Conservation (phyloP, 208 protist genomes). For the Acanthamoeba royreba region DNA sequence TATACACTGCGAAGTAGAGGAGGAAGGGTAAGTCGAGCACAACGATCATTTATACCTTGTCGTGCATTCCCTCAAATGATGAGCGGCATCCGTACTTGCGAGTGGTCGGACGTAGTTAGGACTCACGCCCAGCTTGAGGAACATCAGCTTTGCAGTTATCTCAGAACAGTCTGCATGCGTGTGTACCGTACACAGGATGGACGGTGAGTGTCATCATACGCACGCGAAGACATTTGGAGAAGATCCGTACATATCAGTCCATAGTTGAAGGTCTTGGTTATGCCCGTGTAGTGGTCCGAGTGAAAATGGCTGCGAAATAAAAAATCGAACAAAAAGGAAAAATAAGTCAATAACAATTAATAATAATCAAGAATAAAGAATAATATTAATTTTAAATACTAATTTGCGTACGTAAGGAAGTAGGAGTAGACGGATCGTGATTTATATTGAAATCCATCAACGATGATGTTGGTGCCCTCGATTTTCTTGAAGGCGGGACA, state of each 20-base stretch:
- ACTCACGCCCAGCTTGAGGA: background rate
- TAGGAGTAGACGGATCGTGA: background rate
- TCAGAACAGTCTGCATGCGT: background rate
- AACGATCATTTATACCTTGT: background rate
- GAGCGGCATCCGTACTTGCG: too few species aligned
- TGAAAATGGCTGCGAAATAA: background rate
- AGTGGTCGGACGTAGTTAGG: too few species aligned
- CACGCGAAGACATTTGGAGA: too few species aligned
- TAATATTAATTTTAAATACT: too few species aligned
- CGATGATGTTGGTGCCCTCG: background rate
- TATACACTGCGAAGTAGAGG: background rate
- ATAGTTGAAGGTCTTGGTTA: background rate
- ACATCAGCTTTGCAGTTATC: background rate
- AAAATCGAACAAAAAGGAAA: background rate
- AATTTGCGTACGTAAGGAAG: constrained; percentile 26
- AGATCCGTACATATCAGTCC: constrained; percentile 3
- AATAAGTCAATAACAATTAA: too few species aligned
- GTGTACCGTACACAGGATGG: too few species aligned
- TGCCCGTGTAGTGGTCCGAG: constrained; percentile 31
- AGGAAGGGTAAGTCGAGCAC: background rate
- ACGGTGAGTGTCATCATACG: too few species aligned
- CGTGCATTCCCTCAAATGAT: too few species aligned
- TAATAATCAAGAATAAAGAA: too few species aligned
- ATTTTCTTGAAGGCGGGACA: constrained; percentile 29
- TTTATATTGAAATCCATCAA: constrained; percentile 41